Base-by-base conservation (phyloP, 768 basidiomycete genomes). In the Tylopilus vinaceipallidus region DNA sequence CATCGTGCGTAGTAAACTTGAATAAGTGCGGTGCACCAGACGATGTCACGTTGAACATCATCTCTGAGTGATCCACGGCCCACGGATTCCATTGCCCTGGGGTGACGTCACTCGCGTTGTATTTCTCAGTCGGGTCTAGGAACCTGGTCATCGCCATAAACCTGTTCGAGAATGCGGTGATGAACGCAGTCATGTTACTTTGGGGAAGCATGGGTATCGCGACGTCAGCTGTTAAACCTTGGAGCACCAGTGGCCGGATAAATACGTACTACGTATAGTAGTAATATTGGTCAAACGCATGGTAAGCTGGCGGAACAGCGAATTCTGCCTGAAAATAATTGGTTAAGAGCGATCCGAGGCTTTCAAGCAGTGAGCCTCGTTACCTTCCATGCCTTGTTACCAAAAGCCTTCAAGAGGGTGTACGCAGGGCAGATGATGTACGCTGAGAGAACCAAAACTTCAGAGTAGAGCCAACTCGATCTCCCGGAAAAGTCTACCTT, bases 321-420 rank as follows among this genome's bases (percentile, higher is more conserved):
- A 52, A 52, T 17, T 37, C 27, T 11, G 39, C 51, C 51, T 52
- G 27, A 35, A 50, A n/a, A n/a, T n/a, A n/a, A n/a, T n/a, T n/a
- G n/a, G n/a, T n/a, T n/a, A 30, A 16, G 35, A 29, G 27, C 6
- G 22, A 33, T 6, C 12, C 12, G 27, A 29, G 6, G 27, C 27
- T 29, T 6, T 12, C 6, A 29, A 29, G 12, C 6, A 29, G 27
- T 6, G 12, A 29, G 12, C 27, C n/a, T n/a, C 27, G 12, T 6
- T 29, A 29, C 27, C 27, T 29, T 29, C 27, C 27, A 29, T 29
- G 27, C 27, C 12, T 29, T 29, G 6, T 12, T 29, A 29, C 27
- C 27, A 29, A 29, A 29, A 6, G 27, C 27, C 12, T 29, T 12
- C 27, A 29, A 12, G 27, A 29, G 27, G 27, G 12, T 6, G 27